Evolutionary conservation across 2,329 filamentous ascomycete genomes (phyloP), one percentile per base, ranked within the genome.

Genomic region (Cryphonectria japonica): DNA sequence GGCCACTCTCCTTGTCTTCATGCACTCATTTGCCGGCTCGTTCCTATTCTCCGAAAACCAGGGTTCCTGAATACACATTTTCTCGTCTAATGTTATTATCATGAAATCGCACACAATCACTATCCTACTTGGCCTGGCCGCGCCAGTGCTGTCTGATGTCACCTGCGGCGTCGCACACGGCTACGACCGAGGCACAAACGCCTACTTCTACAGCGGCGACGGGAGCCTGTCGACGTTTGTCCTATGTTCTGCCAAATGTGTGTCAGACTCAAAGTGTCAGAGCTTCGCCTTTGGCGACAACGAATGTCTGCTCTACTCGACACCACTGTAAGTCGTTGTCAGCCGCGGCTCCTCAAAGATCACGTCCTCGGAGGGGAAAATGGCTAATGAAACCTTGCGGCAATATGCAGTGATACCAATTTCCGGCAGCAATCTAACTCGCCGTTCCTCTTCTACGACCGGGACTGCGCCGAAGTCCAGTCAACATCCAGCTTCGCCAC

Each of bases 381-480:
- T 50, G 46, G 46, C 19, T 50, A 50, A 43, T 41, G 13, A 37
- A 50, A 26, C 32, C 8, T 39, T 37, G 8, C 1, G 3, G 5
- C 11, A 39, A 39, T 8, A 9, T n/a, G 19, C 26, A 73, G 69
- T 5, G 66, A 73, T 39, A 50, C 54, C 41, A 71, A 73, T 39
- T 73, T 73, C 63, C 71, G 71, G 46, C 1, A 62, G 16, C 71
- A 73, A 41, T 32, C 66, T n/a, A 63, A 69, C 46, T 71, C 69
- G 54, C 71, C 71, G 3, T 73, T 61, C 43, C 63, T 73, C 14
- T 73, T 73, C 59, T 73, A 71, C 63, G 71, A 73, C 66, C 71
- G 71, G 62, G 54, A 71, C 69, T 73, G 71, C 37, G 39, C 61
- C n/a, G 14, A 60, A 8, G 62, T 72, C 29, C 50, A 72, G 63